Evolutionary conservation across 2,329 filamentous ascomycete genomes (phyloP).

Genomic region (Fusarium illudens): DNA sequence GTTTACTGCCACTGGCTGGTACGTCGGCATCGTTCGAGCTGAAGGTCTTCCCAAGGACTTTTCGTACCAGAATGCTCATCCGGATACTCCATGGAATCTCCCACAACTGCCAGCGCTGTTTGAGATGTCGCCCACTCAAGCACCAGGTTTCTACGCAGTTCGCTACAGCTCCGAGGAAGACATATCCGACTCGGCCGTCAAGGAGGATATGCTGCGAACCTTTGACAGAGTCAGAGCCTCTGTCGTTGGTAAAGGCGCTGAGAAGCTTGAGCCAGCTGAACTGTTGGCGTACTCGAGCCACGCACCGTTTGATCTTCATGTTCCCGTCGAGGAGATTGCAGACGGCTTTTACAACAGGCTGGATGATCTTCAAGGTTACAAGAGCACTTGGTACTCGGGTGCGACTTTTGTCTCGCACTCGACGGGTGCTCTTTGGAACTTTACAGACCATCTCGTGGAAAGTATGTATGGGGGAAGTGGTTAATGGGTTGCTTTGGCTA

Average conservation of each 20-base stretch:
- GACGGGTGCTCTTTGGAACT: slow-evolving; percentile 32
- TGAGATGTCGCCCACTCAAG: slow-evolving; percentile 29
- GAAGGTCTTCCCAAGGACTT: slow-evolving; percentile 16
- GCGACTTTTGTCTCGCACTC: slow-evolving; percentile 28
- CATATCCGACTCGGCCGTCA: slow-evolving; percentile 4
- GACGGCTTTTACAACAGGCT: slow-evolving; percentile 27
- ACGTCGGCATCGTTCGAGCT: slow-evolving; percentile 25
- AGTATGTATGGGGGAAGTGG: slow-evolving; percentile 12
- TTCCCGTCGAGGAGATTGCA: slow-evolving; percentile 13
- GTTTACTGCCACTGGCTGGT: slow-evolving; percentile 28
- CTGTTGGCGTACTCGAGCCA: slow-evolving; percentile 28
- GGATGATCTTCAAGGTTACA: slow-evolving; percentile 25
- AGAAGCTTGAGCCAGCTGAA: slow-evolving; percentile 2
- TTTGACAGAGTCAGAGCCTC: slow-evolving; percentile 21
- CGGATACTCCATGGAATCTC: slow-evolving; percentile 17
- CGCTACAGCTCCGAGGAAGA: slow-evolving; percentile 17
- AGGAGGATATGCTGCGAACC: slow-evolving; percentile 20
- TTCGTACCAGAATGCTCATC: slow-evolving; percentile 28
- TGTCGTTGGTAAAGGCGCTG: neutral
- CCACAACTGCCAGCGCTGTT: slow-evolving; percentile 24
- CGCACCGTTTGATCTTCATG: slow-evolving; percentile 29
- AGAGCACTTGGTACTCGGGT: slow-evolving; percentile 31
- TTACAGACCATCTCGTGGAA: slow-evolving; percentile 29
- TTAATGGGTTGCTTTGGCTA: neutral
- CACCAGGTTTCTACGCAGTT: slow-evolving; percentile 14